These are phyloP conservation scores for Fraxinus anomala DNA, from an alignment of 257 asterid genomes.

Conservation along the genomic window DNA sequence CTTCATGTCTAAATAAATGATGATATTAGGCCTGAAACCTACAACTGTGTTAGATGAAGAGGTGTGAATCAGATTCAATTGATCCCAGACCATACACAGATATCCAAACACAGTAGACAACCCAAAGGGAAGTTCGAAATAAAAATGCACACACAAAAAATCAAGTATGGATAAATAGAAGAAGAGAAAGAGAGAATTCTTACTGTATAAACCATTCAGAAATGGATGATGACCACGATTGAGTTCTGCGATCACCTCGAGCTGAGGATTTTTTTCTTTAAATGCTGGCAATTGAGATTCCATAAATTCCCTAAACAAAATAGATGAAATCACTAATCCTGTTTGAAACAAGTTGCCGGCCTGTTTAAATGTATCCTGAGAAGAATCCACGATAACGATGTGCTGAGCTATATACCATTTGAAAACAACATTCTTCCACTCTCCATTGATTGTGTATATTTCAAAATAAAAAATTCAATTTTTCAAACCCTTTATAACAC, in stretches of 20 bases:
- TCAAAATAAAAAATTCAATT: not conserved
- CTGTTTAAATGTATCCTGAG: not conserved
- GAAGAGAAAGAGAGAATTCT: slow-evolving; percentile 32
- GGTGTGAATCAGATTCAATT: not conserved
- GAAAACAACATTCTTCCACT: not conserved
- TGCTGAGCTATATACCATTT: not conserved
- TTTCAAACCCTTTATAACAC: not conserved
- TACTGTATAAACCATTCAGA: slow-evolving; percentile 78
- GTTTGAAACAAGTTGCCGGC: not conserved
- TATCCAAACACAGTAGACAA: not conserved
- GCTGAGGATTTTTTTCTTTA: slow-evolving; percentile 71
- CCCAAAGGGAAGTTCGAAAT: not conserved
- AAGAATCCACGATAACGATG: not conserved
- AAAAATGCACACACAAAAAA: not conserved
- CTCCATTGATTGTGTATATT: not conserved
- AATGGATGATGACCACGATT: slow-evolving; percentile 87
- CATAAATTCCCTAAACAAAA: slow-evolving; percentile 71
- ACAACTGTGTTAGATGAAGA: not conserved
- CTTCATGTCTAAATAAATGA: not conserved
- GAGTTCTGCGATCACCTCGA: slow-evolving; percentile 86
- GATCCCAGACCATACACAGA: not conserved
- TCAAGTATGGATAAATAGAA: not conserved
- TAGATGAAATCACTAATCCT: not conserved
- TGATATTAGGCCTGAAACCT: not conserved
- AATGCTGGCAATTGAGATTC: slow-evolving; percentile 74